Base-by-base conservation (phyloP, 1,284 basidiomycete genomes). In the Marasmius fiardii region DNA sequence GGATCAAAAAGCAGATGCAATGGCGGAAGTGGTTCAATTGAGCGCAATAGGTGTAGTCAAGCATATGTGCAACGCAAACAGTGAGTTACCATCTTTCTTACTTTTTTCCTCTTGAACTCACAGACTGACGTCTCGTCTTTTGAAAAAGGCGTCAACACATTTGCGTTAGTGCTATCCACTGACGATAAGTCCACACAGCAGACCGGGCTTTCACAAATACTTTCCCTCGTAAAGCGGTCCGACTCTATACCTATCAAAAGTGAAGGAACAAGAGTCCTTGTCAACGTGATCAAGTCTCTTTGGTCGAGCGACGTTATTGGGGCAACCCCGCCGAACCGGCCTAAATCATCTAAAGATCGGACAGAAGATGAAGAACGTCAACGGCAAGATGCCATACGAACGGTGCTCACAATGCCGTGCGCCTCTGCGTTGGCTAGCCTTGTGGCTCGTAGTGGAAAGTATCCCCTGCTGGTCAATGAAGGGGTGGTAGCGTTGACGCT, bases 401-500 rank as follows among this genome's bases (percentile, higher is more conserved):
- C 71, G 6, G 68, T 92, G 18, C 71, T 80, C 23, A 82, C 77
- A 8, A 64, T 71, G 20, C 75, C 82, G 21, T 82, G 81, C 58
- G 78, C 84, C 0, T 76, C 76, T 4, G 82, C 85, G 11, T 76
- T 98, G 24, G 81, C 85, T 1, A 84, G 82, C 58, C 82, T 97
- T 62, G 76, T 96, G 21, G 82, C 83, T 16, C 79, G 86, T 59
- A 93, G 92, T 64, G 82, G 80, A 60, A 88, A 87, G 67, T 92
- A 93, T 65, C 88, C 92, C 0, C 77, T 94, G 45, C 77, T 98
- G 31, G 80, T 97, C 58, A 96, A 95, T 65, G 96, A 98, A 69
- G 92, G 89, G 0, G 77, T 97, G 26, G 81, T 98, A 26, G 91
- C 91, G 1, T 71, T 97, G 58, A 90, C 88, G 35, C 71, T 98